A percentile compares a stretch with the other conserved stretches of the same genome.
phyloP scores from a whole-genome alignment of 441 rosid species.

The Omphalea diandra region DNA sequence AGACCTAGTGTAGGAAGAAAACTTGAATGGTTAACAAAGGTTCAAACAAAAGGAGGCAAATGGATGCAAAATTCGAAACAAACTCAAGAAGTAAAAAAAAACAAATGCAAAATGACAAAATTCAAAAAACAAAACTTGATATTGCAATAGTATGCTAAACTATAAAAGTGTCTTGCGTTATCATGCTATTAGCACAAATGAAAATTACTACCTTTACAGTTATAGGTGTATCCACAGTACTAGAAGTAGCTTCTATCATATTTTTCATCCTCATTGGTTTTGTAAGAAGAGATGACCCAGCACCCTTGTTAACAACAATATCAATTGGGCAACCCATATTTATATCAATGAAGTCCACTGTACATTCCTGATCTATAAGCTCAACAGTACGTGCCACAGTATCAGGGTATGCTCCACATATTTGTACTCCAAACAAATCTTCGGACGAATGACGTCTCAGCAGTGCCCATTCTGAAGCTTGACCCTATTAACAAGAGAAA shows the following conservation, averaged over 20 bases:
- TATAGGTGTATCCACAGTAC: constrained; percentile 71
- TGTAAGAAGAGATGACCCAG: constrained; percentile 85
- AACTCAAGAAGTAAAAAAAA: constrained; percentile 15
- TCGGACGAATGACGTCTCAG: constrained; percentile 85
- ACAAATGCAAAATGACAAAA: constrained; percentile 7
- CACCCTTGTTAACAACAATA: constrained; percentile 84
- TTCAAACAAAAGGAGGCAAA: not conserved
- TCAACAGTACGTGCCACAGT: constrained; percentile 73
- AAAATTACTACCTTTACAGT: constrained; percentile 68
- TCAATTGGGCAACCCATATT: constrained; percentile 99
- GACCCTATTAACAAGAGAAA: constrained; percentile 50
- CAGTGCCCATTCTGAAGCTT: constrained; percentile 97
- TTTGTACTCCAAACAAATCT: constrained; percentile 88
- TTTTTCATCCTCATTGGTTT: constrained; percentile 82
- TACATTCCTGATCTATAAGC: constrained; percentile 77
- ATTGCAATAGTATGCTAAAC: not conserved
- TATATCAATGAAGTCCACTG: constrained; percentile 85
- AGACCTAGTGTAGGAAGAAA: not conserved
- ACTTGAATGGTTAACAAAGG: not conserved
- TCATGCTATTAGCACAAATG: not conserved
- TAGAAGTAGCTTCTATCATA: constrained; percentile 62
- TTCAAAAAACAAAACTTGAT: not conserved
- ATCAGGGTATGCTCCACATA: constrained; percentile 88
- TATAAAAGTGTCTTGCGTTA: constrained; percentile 7
- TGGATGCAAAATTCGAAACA: not conserved